Percentiles rank a stretch among this genome's conserved stretches.
Evolutionary conservation across 1,284 basidiomycete species (phyloP).

Genomic region (Cutaneotrichosporon daszewskae): DNA sequence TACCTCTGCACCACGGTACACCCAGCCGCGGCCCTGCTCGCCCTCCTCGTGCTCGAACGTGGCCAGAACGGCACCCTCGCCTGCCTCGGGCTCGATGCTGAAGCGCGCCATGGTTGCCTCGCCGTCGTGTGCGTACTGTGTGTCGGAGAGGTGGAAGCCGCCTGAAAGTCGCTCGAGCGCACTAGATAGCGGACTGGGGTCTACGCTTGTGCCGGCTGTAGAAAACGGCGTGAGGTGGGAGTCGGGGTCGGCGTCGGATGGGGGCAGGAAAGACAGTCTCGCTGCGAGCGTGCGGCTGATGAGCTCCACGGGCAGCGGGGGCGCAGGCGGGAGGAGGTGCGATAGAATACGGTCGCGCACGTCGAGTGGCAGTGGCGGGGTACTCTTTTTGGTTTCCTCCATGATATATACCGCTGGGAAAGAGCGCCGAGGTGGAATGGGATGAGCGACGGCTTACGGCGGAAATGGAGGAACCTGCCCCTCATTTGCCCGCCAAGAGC

Average conservation of each 20-base stretch:
- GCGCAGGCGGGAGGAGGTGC: constrained; percentile 37
- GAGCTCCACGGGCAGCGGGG: constrained; percentile 32
- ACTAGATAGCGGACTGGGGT: constrained; percentile 7
- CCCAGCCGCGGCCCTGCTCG: constrained; percentile 30
- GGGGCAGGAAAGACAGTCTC: constrained; percentile 41
- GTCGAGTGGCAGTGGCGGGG: constrained; percentile 21
- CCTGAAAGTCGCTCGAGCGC: constrained; percentile 4
- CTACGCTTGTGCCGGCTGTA: constrained; percentile 3
- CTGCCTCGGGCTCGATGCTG: constrained; percentile 3
- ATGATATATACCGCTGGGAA: not conserved
- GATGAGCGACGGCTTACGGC: too few relatives aligned
- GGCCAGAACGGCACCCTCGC: constrained; percentile 2
- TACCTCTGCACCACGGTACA: constrained; percentile 22
- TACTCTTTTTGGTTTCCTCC: not conserved
- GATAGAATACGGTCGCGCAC: constrained; percentile 33
- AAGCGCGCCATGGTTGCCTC: constrained; percentile 12
- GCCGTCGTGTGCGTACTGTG: constrained; percentile 18
- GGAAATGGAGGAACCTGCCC: not conserved
- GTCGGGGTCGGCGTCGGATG: constrained; percentile 30
- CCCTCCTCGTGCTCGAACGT: constrained; percentile 14
- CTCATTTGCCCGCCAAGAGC: not conserved
- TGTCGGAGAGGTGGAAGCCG: constrained; percentile 1
- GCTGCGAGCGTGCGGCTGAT: constrained; percentile 32
- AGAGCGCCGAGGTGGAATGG: not conserved
- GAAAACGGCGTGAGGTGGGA: constrained; percentile 37